These are phyloP conservation scores for Fusarium coffeatum DNA, from an alignment of 2,329 filamentous ascomycete genomes.

Conservation along the genomic window DNA sequence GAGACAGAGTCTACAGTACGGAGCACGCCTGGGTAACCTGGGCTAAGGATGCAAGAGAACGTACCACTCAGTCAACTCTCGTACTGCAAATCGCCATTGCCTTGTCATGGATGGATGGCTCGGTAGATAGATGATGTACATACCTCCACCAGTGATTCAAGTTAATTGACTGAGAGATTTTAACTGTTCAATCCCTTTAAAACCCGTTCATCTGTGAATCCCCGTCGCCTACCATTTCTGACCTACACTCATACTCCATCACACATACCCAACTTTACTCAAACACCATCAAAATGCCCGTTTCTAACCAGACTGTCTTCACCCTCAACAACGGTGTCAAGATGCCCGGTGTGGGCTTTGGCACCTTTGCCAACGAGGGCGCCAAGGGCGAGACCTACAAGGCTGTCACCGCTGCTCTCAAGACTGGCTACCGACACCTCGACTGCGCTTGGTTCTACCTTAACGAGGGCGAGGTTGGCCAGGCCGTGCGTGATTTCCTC, in stretches of 20 bases:
- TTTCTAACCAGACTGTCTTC: constrained; percentile 51
- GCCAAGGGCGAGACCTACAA: constrained; percentile 47
- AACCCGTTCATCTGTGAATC: constrained; percentile 13
- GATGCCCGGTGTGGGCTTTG: constrained; percentile 73
- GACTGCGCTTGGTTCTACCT: constrained; percentile 62
- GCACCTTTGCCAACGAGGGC: constrained; percentile 74
- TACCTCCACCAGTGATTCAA: constrained; percentile 9
- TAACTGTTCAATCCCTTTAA: constrained; percentile 23
- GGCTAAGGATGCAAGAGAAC: neutral
- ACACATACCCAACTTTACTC: constrained; percentile 7
- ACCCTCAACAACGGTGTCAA: constrained; percentile 65
- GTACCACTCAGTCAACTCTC: neutral
- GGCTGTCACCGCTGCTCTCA: constrained; percentile 57
- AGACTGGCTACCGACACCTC: constrained; percentile 58
- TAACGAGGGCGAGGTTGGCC: constrained; percentile 58
- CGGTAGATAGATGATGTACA: constrained; percentile 1
- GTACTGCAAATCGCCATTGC: constrained; percentile 10
- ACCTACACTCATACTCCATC: constrained; percentile 18
- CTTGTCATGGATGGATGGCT: neutral
- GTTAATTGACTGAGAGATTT: constrained; percentile 22
- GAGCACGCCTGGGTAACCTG: neutral
- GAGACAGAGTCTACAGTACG: neutral
- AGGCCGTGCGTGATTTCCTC: constrained; percentile 55
- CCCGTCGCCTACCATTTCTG: neutral
- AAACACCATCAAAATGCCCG: constrained; percentile 28